Percentiles rank a stretch among this genome's conserved stretches.
Evolutionary conservation across 2,329 filamentous ascomycete genomes (phyloP).

Genomic region (Lachnellula cervina): DNA sequence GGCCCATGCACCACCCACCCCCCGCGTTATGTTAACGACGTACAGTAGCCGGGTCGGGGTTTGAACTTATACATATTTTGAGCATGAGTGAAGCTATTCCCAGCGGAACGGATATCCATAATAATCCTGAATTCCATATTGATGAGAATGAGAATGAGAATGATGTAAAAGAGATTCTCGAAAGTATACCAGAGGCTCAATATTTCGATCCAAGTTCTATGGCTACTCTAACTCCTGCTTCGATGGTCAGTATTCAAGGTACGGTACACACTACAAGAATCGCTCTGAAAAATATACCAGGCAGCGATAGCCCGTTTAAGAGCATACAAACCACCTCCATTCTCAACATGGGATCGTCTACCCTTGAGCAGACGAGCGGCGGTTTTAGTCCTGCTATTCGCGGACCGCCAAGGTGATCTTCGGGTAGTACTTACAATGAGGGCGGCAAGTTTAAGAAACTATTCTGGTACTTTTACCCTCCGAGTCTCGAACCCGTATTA

Average conservation of each 20-base stretch:
- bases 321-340: conserved; percentile 55
- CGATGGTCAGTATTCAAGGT: conserved; percentile 24
- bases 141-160: conserved; percentile 25
- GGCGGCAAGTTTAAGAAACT: conserved; percentile 57
- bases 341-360: conserved; percentile 57
- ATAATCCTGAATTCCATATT: background rate
- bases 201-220: conserved; percentile 32
- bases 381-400: conserved; percentile 82
- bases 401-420: conserved; percentile 75
- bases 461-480: conserved; percentile 61
- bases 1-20: too few species aligned
- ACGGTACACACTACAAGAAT: background rate
- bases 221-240: conserved; percentile 29
- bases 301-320: conserved; percentile 50
- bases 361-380: conserved; percentile 69
- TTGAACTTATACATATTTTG: background rate
- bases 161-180: conserved; percentile 24
- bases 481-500: too few species aligned
- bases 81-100: background rate
- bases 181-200: conserved; percentile 28
- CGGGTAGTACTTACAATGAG: conserved; percentile 67
- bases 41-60: background rate
- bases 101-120: background rate
- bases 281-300: conserved; percentile 8
- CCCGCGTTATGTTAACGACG: too few species aligned